These are phyloP conservation scores for Pistacia vera DNA, from an alignment of 345 rosid species.

Conservation along the genomic window DNA sequence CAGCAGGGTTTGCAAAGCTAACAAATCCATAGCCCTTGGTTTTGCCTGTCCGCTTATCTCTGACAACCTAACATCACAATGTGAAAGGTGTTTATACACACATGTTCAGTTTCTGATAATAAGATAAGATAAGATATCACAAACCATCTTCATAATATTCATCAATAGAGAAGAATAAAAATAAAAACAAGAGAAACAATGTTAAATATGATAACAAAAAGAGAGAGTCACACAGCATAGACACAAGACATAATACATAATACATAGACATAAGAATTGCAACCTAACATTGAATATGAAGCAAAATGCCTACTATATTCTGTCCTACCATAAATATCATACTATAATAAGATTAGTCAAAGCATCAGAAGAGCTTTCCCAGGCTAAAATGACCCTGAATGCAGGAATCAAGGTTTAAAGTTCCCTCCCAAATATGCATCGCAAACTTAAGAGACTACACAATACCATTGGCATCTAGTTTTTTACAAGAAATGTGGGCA, in stretches of 20 bases:
- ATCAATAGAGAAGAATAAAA: background rate
- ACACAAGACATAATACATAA: background rate
- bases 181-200: background rate
- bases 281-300: background rate
- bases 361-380: background rate
- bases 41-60: conserved; percentile 98
- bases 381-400: background rate
- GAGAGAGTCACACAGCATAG: background rate
- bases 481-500: background rate
- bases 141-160: background rate
- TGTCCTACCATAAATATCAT: background rate
- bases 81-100: background rate
- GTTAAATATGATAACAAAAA: background rate
- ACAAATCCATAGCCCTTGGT: conserved; percentile 98
- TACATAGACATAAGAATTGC: background rate
- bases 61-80: conserved; percentile 64
- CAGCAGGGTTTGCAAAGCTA: conserved; percentile 87
- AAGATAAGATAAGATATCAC: background rate
- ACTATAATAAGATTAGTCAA: background rate
- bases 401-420: background rate
- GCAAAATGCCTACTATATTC: background rate
- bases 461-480: background rate
- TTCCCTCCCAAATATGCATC: background rate
- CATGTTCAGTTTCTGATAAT: conserved; percentile 1
- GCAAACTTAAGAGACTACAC: background rate